phyloP scores from a whole-genome alignment of 2,329 filamentous ascomycete genomes.

The Arthrinium phaeospermum region DNA sequence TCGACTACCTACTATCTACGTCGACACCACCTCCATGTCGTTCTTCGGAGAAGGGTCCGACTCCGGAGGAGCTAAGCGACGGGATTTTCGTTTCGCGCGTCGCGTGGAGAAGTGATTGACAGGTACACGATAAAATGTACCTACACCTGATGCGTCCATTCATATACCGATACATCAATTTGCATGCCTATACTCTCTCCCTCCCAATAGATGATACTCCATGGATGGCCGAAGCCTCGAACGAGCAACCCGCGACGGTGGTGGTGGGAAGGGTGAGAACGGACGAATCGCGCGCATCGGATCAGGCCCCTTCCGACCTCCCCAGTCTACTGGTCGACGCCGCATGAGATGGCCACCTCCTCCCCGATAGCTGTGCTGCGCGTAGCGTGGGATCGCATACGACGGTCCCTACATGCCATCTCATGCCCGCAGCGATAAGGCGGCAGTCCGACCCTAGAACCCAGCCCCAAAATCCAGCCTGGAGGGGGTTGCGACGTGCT shows the following conservation, averaged over 20 bases:
- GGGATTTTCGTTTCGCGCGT: too few species aligned
- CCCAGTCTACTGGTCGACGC: not conserved
- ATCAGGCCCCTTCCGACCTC: conserved; percentile 5
- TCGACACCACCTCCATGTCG: not conserved
- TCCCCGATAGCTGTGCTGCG: too few species aligned
- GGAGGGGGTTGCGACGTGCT: not conserved
- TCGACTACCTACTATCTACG: not conserved
- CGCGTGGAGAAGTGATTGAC: not conserved
- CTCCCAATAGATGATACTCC: too few species aligned
- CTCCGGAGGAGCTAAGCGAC: not conserved
- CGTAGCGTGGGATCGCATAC: not conserved
- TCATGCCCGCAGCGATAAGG: not conserved
- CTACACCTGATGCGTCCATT: not conserved
- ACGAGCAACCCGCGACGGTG: not conserved
- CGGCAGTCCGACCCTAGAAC: not conserved
- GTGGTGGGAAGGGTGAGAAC: not conserved
- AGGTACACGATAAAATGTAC: not conserved
- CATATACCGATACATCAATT: too few species aligned
- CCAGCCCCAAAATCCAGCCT: not conserved
- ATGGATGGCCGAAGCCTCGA: not conserved
- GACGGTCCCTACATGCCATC: conserved; percentile 4
- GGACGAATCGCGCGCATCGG: conserved; percentile 10
- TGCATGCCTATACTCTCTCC: not conserved
- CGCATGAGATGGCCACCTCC: not conserved
- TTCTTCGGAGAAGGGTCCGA: not conserved